A percentile compares a stretch with the other conserved stretches of the same genome.
Evolutionary conservation across 345 rosid species (phyloP).

Genomic region (Clausena lansium): DNA sequence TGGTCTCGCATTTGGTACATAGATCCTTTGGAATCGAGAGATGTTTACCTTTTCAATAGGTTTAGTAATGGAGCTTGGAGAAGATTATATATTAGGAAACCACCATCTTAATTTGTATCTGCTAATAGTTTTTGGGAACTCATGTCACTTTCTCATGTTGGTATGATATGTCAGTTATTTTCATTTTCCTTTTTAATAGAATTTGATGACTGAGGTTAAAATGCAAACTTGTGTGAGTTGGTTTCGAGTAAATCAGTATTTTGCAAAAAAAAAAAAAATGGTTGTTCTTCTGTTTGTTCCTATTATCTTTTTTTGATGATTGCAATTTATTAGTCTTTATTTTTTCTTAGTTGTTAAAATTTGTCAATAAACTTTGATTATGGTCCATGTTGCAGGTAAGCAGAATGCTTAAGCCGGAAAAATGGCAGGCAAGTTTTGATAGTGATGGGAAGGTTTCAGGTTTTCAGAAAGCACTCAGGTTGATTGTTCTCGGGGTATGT

Average conservation of each 20-base stretch:
- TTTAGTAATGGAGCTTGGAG: background rate
- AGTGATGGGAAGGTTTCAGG: constrained; percentile 71
- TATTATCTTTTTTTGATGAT: background rate
- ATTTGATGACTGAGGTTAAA: background rate
- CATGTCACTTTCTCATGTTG: background rate
- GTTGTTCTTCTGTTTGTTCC: background rate
- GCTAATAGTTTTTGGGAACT: background rate
- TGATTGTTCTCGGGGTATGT: constrained; percentile 81
- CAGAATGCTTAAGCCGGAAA: constrained; percentile 87
- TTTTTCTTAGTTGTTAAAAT: background rate
- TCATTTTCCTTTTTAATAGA: background rate
- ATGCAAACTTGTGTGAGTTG: constrained; percentile 4
- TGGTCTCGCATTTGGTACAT: background rate
- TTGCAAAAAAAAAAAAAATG: background rate
- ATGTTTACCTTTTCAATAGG: background rate
- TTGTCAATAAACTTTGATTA: background rate
- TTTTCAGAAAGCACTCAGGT: constrained; percentile 76
- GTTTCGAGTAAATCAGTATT: background rate
- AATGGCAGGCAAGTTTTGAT: constrained; percentile 81
- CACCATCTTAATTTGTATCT: background rate
- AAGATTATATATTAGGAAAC: background rate
- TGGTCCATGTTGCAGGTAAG: constrained; percentile 47
- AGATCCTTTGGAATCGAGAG: background rate
- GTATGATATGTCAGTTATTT: background rate
- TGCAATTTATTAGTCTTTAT: background rate